Percentiles rank a stretch among this genome's conserved stretches.
Conservation (phyloP, 2,329 filamentous ascomycete species). For the Sphaerostilbella broomeana region DNA sequence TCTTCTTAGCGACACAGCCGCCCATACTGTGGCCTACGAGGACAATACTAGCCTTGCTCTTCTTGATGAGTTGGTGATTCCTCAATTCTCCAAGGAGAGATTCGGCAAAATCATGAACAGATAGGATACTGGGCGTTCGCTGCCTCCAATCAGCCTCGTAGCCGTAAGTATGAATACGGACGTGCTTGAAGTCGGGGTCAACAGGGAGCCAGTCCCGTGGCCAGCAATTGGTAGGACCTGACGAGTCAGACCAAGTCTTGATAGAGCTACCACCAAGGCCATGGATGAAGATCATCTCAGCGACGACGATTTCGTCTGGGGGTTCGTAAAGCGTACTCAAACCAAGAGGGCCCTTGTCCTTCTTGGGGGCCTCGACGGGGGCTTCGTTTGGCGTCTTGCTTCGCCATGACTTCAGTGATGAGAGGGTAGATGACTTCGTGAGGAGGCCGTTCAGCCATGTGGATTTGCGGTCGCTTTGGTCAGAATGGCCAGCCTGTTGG, state of each 20-base stretch:
- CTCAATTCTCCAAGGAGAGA: constrained; percentile 4
- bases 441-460: neutral
- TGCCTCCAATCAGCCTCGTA: constrained; percentile 9
- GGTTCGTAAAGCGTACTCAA: constrained; percentile 8
- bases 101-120: constrained; percentile 6
- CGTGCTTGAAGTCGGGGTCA: constrained; percentile 3
- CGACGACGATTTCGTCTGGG: neutral
- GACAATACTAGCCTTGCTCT: constrained; percentile 1
- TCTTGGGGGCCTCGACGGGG: neutral
- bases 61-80: constrained; percentile 1
- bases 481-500: neutral
- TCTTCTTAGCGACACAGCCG: constrained; percentile 5
- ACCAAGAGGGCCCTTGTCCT: constrained; percentile 6
- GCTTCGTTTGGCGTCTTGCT: neutral
- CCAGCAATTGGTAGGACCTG: constrained; percentile 2
- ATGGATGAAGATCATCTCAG: constrained; percentile 7
- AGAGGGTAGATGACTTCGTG: neutral
- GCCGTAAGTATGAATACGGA: constrained; percentile 10
- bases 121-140: neutral
- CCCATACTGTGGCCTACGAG: constrained; percentile 12
- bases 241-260: constrained; percentile 7
- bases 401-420: neutral
- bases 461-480: neutral
- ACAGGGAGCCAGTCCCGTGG: constrained; percentile 9
- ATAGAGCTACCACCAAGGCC: constrained; percentile 4